phyloP scores from a whole-genome alignment of 257 asterid genomes.

The Nemophila menziesii region DNA sequence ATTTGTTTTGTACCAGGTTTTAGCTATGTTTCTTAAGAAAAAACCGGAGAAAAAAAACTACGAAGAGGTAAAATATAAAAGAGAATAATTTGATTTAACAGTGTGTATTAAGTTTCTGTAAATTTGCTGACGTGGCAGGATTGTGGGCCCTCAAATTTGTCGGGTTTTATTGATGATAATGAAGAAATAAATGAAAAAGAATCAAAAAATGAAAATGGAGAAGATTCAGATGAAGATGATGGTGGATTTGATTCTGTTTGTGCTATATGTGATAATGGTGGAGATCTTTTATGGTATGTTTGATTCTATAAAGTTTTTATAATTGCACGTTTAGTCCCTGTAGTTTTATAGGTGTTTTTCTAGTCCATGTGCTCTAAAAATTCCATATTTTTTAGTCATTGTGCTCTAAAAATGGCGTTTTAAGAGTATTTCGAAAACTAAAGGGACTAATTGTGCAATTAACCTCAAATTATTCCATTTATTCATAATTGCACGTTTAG shows the following conservation, averaged over 20 bases:
- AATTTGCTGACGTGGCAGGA: constrained; percentile 38
- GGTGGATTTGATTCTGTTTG: constrained; percentile 56
- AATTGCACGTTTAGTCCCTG: too few relatives aligned
- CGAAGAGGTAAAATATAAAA: constrained; percentile 29
- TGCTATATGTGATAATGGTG: constrained; percentile 74
- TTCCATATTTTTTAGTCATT: too few relatives aligned
- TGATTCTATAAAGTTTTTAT: too few relatives aligned
- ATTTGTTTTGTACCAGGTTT: constrained; percentile 30
- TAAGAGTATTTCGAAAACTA: too few relatives aligned
- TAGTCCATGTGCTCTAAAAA: too few relatives aligned
- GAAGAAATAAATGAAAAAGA: constrained; percentile 19
- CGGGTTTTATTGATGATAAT: constrained; percentile 50
- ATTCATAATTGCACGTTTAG: too few relatives aligned
- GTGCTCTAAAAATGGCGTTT: too few relatives aligned
- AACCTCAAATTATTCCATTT: too few relatives aligned
- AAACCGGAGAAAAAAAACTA: constrained; percentile 40
- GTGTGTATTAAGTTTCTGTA: constrained; percentile 7
- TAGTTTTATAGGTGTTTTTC: too few relatives aligned
- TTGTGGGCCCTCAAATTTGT: constrained; percentile 21
- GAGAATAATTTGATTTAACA: constrained; percentile 7
- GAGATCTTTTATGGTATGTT: constrained; percentile 40
- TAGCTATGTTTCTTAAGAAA: constrained; percentile 44
- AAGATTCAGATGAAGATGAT: constrained; percentile 30
- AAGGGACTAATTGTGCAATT: too few relatives aligned
- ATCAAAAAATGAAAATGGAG: constrained; percentile 26